Base-by-base conservation (phyloP, 163 green algal species). In the Chloromonas sp. region DNA sequence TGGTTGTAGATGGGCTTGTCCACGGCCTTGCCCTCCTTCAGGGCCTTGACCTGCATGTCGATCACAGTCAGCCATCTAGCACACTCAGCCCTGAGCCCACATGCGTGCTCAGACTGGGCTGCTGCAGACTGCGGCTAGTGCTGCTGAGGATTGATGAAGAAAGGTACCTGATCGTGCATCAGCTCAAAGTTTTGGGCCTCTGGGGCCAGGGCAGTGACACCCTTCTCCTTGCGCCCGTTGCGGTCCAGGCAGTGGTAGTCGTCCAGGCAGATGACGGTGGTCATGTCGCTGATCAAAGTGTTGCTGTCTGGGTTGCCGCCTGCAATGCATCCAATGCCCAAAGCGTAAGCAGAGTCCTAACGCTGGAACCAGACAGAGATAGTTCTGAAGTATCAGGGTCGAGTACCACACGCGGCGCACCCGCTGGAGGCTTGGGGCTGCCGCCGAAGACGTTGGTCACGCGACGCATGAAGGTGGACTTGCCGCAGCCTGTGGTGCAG, bases 1-100 rank as follows among this genome's bases (percentile, higher is more conserved):
- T 99, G 97, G 95, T 99, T 99, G 96, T 99, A 99, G 90, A 99
- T 99, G 80, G 96, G 97, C 95, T 99, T 99, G 78, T 97, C 89
- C 1, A 99, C 95, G 36, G 94, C 15, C 95, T 99, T 98, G 89
- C 97, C 97, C 87, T 98, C 95, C 93, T 98, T 99, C 79, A 99
- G 90, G 60, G 92, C 96, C 92, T 98, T 98, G 83, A 98, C 92
- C 91, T 95, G 89, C 62, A 11, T 5, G 66, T 74, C 66, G 66
- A 74, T 74, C 66, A 5, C 66, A 15, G 66, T 74, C 5, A 74
- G 5, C 66, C 5, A 74, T 11, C 5, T 11, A 74, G 66, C 66
- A 15, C 66, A 11, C 66, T 36, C 36, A 36, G 36, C 36, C 36
- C 36, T 36, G 36, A 36, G 36, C 36, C 36, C 36, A 36, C 36